Conservation (phyloP, 129 eudicot genomes). For the Artemisia tridentata region DNA sequence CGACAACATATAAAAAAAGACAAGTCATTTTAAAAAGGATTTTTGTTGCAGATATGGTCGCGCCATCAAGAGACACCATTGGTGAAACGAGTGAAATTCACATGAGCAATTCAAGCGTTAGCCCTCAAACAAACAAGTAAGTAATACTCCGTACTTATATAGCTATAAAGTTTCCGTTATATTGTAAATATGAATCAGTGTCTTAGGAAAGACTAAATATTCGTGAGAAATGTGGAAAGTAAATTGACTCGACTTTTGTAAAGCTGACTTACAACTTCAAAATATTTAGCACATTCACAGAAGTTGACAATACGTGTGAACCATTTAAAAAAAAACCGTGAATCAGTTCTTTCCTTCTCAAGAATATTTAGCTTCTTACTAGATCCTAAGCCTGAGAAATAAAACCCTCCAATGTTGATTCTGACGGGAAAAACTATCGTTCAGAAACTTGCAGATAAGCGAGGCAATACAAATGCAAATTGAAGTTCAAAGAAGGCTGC, state of each 20-base stretch:
- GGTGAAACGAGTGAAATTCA: constrained; percentile 54
- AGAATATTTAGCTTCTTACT: too few species aligned
- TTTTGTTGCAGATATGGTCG: constrained; percentile 34
- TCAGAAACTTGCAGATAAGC: constrained; percentile 73
- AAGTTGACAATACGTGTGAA: too few species aligned
- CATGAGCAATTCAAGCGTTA: constrained; percentile 40
- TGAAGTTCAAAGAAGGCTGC: constrained; percentile 88
- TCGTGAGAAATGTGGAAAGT: too few species aligned
- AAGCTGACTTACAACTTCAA: too few species aligned
- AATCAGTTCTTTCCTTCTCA: too few species aligned
- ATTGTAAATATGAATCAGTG: too few species aligned
- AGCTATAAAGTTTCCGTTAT: background rate
- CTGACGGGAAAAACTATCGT: constrained; percentile 16
- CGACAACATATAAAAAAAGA: background rate
- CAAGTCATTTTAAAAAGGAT: constrained; percentile 20
- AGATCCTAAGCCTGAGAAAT: too few species aligned
- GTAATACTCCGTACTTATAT: constrained; percentile 2
- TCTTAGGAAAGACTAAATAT: too few species aligned
- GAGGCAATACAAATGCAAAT: constrained; percentile 98
- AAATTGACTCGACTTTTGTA: too few species aligned
- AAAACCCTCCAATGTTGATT: constrained; percentile 8
- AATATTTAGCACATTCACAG: too few species aligned
- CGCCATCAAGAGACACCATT: constrained; percentile 42
- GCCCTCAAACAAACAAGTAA: constrained; percentile 73
- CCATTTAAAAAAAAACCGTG: too few species aligned